Conservation (phyloP, 2,329 filamentous ascomycete genomes). For the Colletotrichum acutatum region DNA sequence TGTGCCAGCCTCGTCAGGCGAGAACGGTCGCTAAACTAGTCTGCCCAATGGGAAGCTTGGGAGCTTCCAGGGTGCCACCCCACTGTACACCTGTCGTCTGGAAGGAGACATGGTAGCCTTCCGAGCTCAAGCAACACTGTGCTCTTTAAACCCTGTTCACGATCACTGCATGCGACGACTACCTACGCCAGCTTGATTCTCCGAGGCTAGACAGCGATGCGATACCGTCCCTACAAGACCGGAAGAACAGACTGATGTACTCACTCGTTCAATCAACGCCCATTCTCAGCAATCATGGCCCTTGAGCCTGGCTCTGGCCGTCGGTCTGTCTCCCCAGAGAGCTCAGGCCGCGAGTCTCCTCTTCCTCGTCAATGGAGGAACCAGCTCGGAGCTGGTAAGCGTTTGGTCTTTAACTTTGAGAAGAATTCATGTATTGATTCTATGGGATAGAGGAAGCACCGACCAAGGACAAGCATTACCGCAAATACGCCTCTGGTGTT, state of each 20-base stretch:
- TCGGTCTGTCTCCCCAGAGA: slow-evolving; percentile 78
- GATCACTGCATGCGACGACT: slow-evolving; percentile 35
- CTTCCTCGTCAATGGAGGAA: slow-evolving; percentile 81
- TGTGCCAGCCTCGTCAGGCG: slow-evolving; percentile 30
- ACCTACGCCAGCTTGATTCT: background rate
- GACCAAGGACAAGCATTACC: slow-evolving; percentile 75
- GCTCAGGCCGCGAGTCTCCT: slow-evolving; percentile 84
- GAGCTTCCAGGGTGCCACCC: slow-evolving; percentile 25
- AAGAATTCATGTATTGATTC: slow-evolving; percentile 10
- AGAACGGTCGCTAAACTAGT: slow-evolving; percentile 24
- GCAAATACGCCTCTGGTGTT: slow-evolving; percentile 89
- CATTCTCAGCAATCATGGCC: slow-evolving; percentile 62
- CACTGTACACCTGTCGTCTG: slow-evolving; percentile 28
- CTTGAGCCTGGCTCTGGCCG: slow-evolving; percentile 69
- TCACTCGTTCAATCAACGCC: slow-evolving; percentile 25
- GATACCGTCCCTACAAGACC: slow-evolving; percentile 24
- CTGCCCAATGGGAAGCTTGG: slow-evolving; percentile 33
- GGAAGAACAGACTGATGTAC: slow-evolving; percentile 30
- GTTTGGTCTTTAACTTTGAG: background rate
- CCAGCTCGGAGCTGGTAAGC: slow-evolving; percentile 80
- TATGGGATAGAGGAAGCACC: slow-evolving; percentile 61
- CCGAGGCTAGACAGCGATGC: slow-evolving; percentile 39
- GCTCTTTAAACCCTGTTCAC: slow-evolving; percentile 4
- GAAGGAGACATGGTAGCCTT: slow-evolving; percentile 36
- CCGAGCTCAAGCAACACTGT: slow-evolving; percentile 14